phyloP scores from a whole-genome alignment of 139 green algal species.

The Trebouxia sp. region DNA sequence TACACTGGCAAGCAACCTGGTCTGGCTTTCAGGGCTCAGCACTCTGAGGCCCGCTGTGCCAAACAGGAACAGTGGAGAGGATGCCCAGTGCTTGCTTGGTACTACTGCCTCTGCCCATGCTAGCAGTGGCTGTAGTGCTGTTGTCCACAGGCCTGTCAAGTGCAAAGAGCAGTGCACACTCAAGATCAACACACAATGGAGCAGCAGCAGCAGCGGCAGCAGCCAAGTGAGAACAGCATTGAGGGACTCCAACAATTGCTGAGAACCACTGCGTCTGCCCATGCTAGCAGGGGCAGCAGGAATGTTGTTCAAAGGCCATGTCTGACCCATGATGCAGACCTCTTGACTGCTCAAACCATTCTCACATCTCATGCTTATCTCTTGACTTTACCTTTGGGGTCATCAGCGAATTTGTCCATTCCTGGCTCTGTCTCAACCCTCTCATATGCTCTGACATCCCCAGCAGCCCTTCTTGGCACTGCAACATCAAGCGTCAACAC shows the following conservation, averaged over 20 bases:
- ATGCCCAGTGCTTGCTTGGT: slow-evolving; percentile 36
- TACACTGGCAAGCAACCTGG: slow-evolving; percentile 46
- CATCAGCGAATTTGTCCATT: slow-evolving; percentile 64
- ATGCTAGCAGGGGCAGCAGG: not conserved
- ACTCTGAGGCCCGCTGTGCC: slow-evolving; percentile 76
- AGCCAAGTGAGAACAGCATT: too few species aligned
- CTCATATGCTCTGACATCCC: slow-evolving; percentile 66
- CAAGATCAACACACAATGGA: not conserved
- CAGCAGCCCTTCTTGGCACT: slow-evolving; percentile 38
- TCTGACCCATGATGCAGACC: not conserved
- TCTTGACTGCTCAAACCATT: too few species aligned
- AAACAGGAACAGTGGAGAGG: slow-evolving; percentile 75
- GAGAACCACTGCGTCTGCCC: not conserved
- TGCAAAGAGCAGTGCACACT: not conserved
- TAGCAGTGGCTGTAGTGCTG: slow-evolving; percentile 72
- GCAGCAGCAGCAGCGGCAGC: not conserved
- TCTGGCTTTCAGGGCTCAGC: slow-evolving; percentile 45
- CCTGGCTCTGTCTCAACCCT: slow-evolving; percentile 88
- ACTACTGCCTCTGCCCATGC: slow-evolving; percentile 80
- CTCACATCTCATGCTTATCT: too few species aligned
- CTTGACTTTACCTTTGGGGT: slow-evolving; percentile 17
- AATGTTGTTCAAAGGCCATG: not conserved
- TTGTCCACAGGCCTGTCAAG: slow-evolving; percentile 34
- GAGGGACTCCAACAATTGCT: not conserved
- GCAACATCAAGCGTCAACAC: not conserved